phyloP scores from a whole-genome alignment of 371 early-diverging fungal genomes.

The Circinella umbellata region DNA sequence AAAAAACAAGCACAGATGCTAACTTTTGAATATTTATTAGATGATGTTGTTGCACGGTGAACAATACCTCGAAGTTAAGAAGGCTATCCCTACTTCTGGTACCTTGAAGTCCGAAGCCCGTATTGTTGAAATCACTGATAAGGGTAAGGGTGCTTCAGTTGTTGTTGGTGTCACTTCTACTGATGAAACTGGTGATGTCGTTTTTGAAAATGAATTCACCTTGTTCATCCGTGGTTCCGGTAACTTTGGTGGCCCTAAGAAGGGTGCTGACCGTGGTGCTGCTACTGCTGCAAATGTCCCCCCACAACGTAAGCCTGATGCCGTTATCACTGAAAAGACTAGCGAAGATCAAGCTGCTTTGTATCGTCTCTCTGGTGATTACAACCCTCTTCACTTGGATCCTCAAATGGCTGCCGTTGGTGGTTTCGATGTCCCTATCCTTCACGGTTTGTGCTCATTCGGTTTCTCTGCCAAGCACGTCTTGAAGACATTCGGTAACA shows the following conservation, averaged over 20 bases:
- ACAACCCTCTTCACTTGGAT: constrained; percentile 95
- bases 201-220: constrained; percentile 90
- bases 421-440: constrained; percentile 94
- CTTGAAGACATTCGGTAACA: constrained; percentile 72
- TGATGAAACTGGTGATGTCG: constrained; percentile 77
- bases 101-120: constrained; percentile 75
- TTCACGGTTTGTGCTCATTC: constrained; percentile 94
- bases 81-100: constrained; percentile 84
- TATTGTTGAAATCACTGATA: constrained; percentile 93
- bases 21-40: constrained; percentile 22
- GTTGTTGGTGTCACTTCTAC: constrained; percentile 81
- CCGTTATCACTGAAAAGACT: constrained; percentile 82
- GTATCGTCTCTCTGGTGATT: constrained; percentile 90
- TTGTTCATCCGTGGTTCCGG: constrained; percentile 93
- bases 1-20: too few relatives aligned
- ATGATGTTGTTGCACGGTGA: constrained; percentile 99
- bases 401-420: constrained; percentile 93
- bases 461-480: constrained; percentile 93
- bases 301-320: constrained; percentile 88
- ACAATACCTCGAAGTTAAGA: constrained; percentile 88
- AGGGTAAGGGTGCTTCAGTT: constrained; percentile 92
- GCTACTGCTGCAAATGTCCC: constrained; percentile 74
- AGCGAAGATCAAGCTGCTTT: constrained; percentile 92
- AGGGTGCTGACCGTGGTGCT: constrained; percentile 75
- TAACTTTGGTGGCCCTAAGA: constrained; percentile 87